phyloP scores from a whole-genome alignment of 139 green algal genomes.

The Ettlia oleoabundans region DNA sequence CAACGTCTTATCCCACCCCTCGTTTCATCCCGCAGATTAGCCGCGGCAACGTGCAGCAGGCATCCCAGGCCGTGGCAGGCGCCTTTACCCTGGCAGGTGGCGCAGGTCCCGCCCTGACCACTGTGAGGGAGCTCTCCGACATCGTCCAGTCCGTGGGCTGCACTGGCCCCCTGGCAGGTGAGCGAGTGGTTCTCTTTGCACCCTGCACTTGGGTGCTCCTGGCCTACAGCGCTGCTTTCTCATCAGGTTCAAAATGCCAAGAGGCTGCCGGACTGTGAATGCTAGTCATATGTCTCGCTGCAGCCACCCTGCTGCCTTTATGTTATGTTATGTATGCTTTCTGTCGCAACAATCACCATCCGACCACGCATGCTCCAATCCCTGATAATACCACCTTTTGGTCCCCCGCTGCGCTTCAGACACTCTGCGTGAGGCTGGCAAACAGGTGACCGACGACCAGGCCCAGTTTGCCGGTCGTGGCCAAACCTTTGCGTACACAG shows the following conservation, averaged over 20 bases:
- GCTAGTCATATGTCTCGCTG: too few species aligned
- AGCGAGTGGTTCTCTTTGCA: neutral
- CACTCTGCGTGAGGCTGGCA: neutral
- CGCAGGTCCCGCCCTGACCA: neutral
- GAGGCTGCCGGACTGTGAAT: too few species aligned
- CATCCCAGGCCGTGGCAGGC: neutral
- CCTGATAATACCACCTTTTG: too few species aligned
- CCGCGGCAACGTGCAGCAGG: constrained; percentile 8
- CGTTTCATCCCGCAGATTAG: neutral
- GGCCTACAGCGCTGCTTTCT: too few species aligned
- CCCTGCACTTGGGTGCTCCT: too few species aligned
- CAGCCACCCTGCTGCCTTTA: too few species aligned
- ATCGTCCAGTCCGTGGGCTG: constrained; percentile 1
- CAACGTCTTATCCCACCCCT: neutral
- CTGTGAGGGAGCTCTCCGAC: neutral
- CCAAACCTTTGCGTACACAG: neutral
- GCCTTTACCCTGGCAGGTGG: constrained; percentile 13
- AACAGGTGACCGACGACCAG: neutral
- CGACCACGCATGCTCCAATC: too few species aligned
- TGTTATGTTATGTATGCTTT: too few species aligned
- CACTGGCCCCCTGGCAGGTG: constrained; percentile 4
- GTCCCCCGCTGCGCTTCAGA: neutral
- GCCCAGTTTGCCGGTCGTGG: neutral
- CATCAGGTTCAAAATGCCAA: too few species aligned
- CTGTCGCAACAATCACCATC: too few species aligned